Conservation (phyloP, 768 basidiomycete species). For the Tephrocybe rancida region DNA sequence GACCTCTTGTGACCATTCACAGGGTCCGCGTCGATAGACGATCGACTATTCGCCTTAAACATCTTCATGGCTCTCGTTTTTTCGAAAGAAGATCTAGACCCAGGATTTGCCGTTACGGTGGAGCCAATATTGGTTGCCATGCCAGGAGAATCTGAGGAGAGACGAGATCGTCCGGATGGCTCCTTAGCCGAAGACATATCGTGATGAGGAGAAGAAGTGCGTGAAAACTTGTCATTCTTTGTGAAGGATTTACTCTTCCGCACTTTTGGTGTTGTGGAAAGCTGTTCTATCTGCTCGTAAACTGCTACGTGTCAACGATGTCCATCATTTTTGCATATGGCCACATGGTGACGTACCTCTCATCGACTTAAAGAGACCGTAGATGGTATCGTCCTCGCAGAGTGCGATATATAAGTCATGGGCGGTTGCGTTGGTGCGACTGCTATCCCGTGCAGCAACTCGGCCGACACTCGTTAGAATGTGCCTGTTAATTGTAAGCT, state of each 20-base stretch:
- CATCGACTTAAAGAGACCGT: slow-evolving; percentile 84
- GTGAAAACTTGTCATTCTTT: slow-evolving; percentile 51
- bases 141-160: slow-evolving; percentile 40
- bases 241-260: slow-evolving; percentile 73
- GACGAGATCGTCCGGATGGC: slow-evolving; percentile 34
- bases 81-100: slow-evolving; percentile 62
- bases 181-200: slow-evolving; percentile 38
- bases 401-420: slow-evolving; percentile 87
- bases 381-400: slow-evolving; percentile 89
- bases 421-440: slow-evolving; percentile 69
- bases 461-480: slow-evolving; percentile 81
- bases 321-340: background rate
- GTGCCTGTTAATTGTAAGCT: slow-evolving; percentile 53
- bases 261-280: slow-evolving; percentile 58
- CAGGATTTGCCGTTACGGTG: slow-evolving; percentile 24
- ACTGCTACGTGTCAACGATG: slow-evolving; percentile 41
- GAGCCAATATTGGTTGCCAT: slow-evolving; percentile 24
- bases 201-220: slow-evolving; percentile 48
- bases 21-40: slow-evolving; percentile 41
- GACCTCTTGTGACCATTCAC: slow-evolving; percentile 55
- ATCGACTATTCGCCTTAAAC: slow-evolving; percentile 43
- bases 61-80: slow-evolving; percentile 64
- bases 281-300: slow-evolving; percentile 75
- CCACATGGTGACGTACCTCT: slow-evolving; percentile 56
- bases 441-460: slow-evolving; percentile 85